Evolutionary conservation across 768 basidiomycete species (phyloP).

Genomic region (Podaxis mareebaensis): DNA sequence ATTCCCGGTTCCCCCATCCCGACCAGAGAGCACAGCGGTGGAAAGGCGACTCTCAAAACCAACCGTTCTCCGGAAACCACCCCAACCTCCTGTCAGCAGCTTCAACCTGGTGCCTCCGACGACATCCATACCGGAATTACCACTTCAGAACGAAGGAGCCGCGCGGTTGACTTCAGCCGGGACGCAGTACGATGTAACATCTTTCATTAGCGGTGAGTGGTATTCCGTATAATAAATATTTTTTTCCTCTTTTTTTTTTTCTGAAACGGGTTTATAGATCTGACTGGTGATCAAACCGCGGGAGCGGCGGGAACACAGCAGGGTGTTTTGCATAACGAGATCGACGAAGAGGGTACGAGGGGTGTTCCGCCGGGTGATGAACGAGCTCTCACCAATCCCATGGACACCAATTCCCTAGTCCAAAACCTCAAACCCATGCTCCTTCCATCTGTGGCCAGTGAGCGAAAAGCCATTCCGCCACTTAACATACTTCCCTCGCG

Average conservation of each 20-base stretch:
- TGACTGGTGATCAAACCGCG: slow-evolving; percentile 11
- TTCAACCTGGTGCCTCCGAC: not conserved
- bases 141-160: slow-evolving; percentile 17
- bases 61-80: slow-evolving; percentile 7
- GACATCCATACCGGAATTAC: slow-evolving; percentile 17
- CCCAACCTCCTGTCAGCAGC: not conserved
- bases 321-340: not conserved
- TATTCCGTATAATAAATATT: slow-evolving; percentile 5
- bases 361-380: not conserved
- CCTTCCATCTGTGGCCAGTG: slow-evolving; percentile 21
- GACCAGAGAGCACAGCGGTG: not conserved
- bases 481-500: not conserved
- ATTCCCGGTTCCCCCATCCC: slow-evolving; percentile 63
- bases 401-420: not conserved
- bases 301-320: not conserved
- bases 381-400: not conserved
- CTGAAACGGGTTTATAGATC: slow-evolving; percentile 1
- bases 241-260: not conserved
- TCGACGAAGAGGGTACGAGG: not conserved
- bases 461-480: slow-evolving; percentile 1
- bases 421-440: slow-evolving; percentile 28
- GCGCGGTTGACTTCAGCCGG: slow-evolving; percentile 41
- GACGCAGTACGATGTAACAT: slow-evolving; percentile 71
- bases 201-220: slow-evolving; percentile 59
- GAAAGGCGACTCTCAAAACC: slow-evolving; percentile 15